Evolutionary conservation across 495 filamentous ascomycete species (phyloP).

Genomic region (Xylaria cubensis): DNA sequence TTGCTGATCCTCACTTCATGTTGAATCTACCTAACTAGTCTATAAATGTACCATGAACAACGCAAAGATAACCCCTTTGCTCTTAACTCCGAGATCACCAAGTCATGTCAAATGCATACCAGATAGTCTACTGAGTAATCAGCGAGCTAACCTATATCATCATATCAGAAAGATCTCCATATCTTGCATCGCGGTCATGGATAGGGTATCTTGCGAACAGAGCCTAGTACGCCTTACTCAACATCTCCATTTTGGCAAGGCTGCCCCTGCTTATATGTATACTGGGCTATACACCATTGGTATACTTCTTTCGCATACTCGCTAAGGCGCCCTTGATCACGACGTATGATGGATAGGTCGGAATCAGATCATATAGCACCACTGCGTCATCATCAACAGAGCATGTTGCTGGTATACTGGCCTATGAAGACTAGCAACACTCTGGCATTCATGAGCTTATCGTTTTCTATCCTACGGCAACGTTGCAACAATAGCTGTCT

Average conservation of each 20-base stretch:
- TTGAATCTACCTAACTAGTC: not conserved
- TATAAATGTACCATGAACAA: not conserved
- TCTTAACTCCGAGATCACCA: not conserved
- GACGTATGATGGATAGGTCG: conserved; percentile 13
- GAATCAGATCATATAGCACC: conserved; percentile 27
- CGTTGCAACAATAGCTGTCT: not conserved
- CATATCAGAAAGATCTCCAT: not conserved
- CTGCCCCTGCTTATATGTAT: conserved; percentile 7
- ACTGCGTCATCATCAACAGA: conserved; percentile 3
- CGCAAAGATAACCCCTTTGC: not conserved
- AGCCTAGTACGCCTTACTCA: not conserved
- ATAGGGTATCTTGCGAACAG: conserved; percentile 8
- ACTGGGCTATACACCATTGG: not conserved
- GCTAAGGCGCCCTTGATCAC: not conserved
- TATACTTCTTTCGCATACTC: conserved; percentile 8
- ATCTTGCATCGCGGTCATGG: not conserved
- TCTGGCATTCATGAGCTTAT: not conserved
- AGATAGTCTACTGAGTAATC: not conserved
- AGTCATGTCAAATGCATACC: not conserved
- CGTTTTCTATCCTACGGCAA: not conserved
- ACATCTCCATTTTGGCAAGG: conserved; percentile 12
- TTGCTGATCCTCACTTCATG: conserved; percentile 22
- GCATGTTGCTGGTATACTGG: not conserved
- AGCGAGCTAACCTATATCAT: not conserved
- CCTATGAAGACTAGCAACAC: not conserved